Conservation (phyloP, 2,329 filamentous ascomycete species). For the Lecanicillium sp. region DNA sequence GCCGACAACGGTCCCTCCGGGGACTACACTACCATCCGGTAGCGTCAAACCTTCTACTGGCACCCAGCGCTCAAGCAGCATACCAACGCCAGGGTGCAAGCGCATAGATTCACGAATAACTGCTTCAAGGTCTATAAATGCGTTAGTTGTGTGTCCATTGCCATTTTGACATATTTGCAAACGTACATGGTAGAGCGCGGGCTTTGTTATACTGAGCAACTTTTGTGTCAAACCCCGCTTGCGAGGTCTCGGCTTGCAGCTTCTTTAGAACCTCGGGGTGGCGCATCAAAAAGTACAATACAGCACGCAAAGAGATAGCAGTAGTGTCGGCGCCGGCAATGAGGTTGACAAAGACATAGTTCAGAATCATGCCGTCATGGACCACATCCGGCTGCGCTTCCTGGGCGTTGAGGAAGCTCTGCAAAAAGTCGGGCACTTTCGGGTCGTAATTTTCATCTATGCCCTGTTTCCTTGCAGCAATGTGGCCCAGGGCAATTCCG, state of each 20-base stretch:
- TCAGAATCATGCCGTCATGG: constrained; percentile 15
- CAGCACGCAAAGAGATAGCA: constrained; percentile 21
- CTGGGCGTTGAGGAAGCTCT: constrained; percentile 32
- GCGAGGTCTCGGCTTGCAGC: constrained; percentile 13
- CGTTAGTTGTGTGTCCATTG: too few species aligned
- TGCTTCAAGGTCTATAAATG: constrained; percentile 16
- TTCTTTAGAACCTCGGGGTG: constrained; percentile 16
- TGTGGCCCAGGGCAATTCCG: constrained; percentile 19
- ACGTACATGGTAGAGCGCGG: constrained; percentile 12
- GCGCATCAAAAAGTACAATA: constrained; percentile 27
- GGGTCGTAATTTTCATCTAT: constrained; percentile 19
- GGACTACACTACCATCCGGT: constrained; percentile 20
- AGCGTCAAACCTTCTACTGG: constrained; percentile 27
- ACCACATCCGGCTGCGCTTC: constrained; percentile 25
- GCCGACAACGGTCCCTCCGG: constrained; percentile 23
- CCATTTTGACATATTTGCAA: too few species aligned
- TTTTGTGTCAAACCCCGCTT: constrained; percentile 11
- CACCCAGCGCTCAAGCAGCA: constrained; percentile 37
- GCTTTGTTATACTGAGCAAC: constrained; percentile 14
- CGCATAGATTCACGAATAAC: constrained; percentile 40
- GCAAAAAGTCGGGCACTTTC: constrained; percentile 26
- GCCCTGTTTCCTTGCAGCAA: constrained; percentile 20
- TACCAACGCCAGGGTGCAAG: constrained; percentile 33
- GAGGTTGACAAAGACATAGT: constrained; percentile 20
- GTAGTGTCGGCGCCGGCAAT: constrained; percentile 26